Evolutionary conservation across 1,284 basidiomycete genomes (phyloP).

Genomic region (Malassezia japonica): DNA sequence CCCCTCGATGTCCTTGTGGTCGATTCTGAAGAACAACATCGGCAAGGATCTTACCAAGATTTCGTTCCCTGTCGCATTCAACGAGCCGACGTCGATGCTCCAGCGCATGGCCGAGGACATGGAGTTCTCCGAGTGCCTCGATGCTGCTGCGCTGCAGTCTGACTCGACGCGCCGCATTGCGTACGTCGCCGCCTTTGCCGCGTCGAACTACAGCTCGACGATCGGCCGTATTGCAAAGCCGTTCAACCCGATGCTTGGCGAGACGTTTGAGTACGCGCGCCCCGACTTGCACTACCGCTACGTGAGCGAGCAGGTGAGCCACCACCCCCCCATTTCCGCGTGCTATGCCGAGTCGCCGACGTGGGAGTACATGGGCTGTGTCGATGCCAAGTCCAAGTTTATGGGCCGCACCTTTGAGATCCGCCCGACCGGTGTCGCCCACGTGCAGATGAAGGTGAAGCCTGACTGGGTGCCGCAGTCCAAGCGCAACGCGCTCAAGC

Average conservation of each 20-base stretch:
- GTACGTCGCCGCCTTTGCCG: conserved; percentile 90
- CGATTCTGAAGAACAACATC: conserved; percentile 87
- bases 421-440: conserved; percentile 83
- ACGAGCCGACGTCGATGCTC: conserved; percentile 70
- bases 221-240: conserved; percentile 53
- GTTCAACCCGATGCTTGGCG: conserved; percentile 54
- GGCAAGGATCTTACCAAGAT: conserved; percentile 96
- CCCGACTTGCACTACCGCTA: conserved; percentile 73
- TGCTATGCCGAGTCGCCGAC: conserved; percentile 67
- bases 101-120: conserved; percentile 55
- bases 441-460: conserved; percentile 66
- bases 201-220: conserved; percentile 95
- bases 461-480: conserved; percentile 21
- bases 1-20: conserved; percentile 86
- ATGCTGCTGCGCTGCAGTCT: conserved; percentile 66
- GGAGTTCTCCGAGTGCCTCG: conserved; percentile 52
- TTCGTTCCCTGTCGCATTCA: conserved; percentile 89
- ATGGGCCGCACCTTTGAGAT: conserved; percentile 89
- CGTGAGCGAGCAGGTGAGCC: conserved; percentile 86
- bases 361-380: conserved; percentile 77
- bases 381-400: conserved; percentile 46
- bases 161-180: conserved; percentile 77
- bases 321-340: conserved; percentile 94
- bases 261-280: conserved; percentile 89
- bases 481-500: conserved; percentile 15